These are phyloP conservation scores for Musa beccarii DNA, from an alignment of 176 grass and related monocot genomes.

Conservation along the genomic window DNA sequence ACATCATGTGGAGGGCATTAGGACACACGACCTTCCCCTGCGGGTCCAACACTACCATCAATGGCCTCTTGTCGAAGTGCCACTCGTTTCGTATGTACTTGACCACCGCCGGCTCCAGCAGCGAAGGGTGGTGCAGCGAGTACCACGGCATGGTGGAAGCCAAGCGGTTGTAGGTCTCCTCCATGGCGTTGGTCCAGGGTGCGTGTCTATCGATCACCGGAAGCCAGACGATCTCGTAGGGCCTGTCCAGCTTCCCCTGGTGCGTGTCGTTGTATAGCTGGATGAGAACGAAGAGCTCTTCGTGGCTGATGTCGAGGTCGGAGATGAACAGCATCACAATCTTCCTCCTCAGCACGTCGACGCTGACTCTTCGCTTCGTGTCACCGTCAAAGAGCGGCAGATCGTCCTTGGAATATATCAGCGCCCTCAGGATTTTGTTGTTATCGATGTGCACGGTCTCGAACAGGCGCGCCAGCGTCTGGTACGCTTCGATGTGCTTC, in stretches of 20 bases:
- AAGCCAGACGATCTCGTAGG: conserved; percentile 37
- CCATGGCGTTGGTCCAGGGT: conserved; percentile 16
- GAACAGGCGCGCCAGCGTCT: conserved; percentile 27
- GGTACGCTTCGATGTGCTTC: conserved; percentile 33
- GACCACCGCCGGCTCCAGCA: conserved; percentile 23
- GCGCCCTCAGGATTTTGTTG: conserved; percentile 31
- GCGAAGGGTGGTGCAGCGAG: conserved; percentile 23
- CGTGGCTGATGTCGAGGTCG: conserved; percentile 29
- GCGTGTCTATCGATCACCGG: conserved; percentile 26
- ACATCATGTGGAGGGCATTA: conserved; percentile 45
- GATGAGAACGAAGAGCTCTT: conserved; percentile 35
- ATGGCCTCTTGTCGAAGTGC: conserved; percentile 41
- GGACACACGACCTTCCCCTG: conserved; percentile 39
- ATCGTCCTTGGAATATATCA: conserved; percentile 36
- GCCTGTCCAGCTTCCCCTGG: conserved; percentile 24
- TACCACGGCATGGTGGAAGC: conserved; percentile 36
- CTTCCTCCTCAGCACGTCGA: conserved; percentile 34
- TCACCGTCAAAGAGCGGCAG: conserved; percentile 21
- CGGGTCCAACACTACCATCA: conserved; percentile 35
- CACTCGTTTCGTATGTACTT: conserved; percentile 24
- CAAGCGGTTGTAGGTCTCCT: conserved; percentile 25
- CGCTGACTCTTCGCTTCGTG: conserved; percentile 19
- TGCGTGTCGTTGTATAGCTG: conserved; percentile 35
- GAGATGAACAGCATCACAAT: conserved; percentile 41
- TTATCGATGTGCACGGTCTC: conserved; percentile 35